Evolutionary conservation across 176 grass and related monocot species (phyloP), one percentile per base, ranked within the genome.

Genomic region (Triticum dicoccoides): DNA sequence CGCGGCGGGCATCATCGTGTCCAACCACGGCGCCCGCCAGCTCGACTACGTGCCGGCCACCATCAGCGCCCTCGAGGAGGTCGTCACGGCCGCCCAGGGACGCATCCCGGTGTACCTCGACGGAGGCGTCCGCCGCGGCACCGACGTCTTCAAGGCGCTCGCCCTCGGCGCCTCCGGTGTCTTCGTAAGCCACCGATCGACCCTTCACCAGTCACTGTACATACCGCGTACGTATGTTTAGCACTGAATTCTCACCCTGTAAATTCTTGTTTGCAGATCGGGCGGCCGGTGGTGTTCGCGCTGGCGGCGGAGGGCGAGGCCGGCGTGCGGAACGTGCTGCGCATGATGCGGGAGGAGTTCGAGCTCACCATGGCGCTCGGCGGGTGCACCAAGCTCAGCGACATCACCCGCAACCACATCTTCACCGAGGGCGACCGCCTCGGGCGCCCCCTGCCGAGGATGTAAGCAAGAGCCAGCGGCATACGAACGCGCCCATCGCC

Each of bases 121-220:
- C 70, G 95, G 92, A 27, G 95, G 95, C 21, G 90, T 97, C 33
- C 95, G 95, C 25, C 92, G 92, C 54, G 95, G 95, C 27, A 97
- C 95, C 6, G 95, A 97, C 65, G 95, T 97, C 5, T 97, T 97
- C 81, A 97, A 97, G 92, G 95, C 95, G 54, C 90, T 97, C 68
- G 95, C 95, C 25, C 88, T 97, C 44, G 95, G 95, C 23, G 95
- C 95, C 37, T 80, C 95, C 61, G 92, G 95, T 3, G 65, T 97
- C 73, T 97, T 97, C 89, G 92, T 97, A 88, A 89, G 95, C 89
- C 11, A 35, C 3, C 18, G 1, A 78, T 78, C 32, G 5, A 62
- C 3, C 54, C 54, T 59, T 59, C 18, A 59, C 2, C 4, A 58
- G 52, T 17, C 52, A 56, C 52, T 54, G 5, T 20, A 20, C 2